Base-by-base conservation (phyloP, 805 yeast species). In the Metschnikowia baotianmanensis region DNA sequence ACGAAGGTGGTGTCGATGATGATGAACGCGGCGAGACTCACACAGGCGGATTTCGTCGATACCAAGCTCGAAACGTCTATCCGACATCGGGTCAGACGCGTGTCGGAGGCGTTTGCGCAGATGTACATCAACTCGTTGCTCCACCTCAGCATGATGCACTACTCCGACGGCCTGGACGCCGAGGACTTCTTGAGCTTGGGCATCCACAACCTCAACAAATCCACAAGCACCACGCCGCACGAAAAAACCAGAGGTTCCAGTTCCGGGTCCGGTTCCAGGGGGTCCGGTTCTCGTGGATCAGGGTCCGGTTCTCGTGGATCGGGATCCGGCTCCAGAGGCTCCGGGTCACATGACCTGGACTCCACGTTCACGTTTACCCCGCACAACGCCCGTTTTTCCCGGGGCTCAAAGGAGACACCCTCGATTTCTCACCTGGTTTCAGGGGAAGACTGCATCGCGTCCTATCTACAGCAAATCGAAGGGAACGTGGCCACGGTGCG, bases 41-140 rank as follows among this genome's bases (percentile, higher is more conserved):
- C 77, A 12, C 76, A 72, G 40, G 69, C 70, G 23, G 82, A 80
- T 45, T 66, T 80, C 31, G 58, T 61, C 9, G 66, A 63, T 18
- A 71, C 78, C 11, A 71, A 72, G 24, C 67, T 70, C 42, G 76
- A 77, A 38, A 61, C 58, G 18, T 61, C 73, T 9, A 70, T 82
- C 10, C 69, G 76, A 41, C 66, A 67, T 39, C 61, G 77, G 27
- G 58, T 83, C 48, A 77, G 72, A 51, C 71, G 73, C 44, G 64
- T 83, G 12, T 74, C 80, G 0, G 62, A 71, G 7, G 67, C 82
- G 1, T 71, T 80, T 42, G 75, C 86, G 2, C 83, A 79, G 43
- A 71, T 85, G 42, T 78, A 80, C 43, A 76, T 83, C 42, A 80
- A 80, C 53, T 84, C 86, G 7, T 69, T 75, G 35, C 56, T 84